A percentile compares a stretch with the other conserved stretches of the same genome.
Evolutionary conservation across 2,329 filamentous ascomycete genomes (phyloP).

Genomic region (Microascus cirrosus): DNA sequence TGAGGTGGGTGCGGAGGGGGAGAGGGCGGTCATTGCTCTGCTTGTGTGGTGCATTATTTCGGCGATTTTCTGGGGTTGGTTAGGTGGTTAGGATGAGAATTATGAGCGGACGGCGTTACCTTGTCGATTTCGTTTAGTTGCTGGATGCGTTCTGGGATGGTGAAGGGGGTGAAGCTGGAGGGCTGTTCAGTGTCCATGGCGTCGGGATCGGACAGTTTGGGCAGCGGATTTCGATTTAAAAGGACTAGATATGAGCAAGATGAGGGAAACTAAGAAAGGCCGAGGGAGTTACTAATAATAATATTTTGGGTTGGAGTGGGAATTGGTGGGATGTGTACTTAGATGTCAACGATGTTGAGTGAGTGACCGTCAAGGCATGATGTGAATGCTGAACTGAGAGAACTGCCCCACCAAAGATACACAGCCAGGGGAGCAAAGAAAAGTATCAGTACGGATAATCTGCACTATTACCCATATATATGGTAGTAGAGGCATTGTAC

Average conservation of each 20-base stretch:
- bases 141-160: slow-evolving; percentile 64
- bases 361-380: background rate
- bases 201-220: background rate
- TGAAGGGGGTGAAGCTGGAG: slow-evolving; percentile 42
- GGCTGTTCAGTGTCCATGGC: slow-evolving; percentile 8
- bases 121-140: slow-evolving; percentile 73
- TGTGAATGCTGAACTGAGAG: background rate
- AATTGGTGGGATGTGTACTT: background rate
- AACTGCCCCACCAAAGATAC: background rate
- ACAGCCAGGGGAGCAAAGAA: too few relatives aligned
- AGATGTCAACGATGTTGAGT: background rate
- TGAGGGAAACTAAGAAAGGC: background rate
- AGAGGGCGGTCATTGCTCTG: slow-evolving; percentile 31
- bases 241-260: background rate
- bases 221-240: background rate
- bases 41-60: slow-evolving; percentile 31
- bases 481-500: background rate
- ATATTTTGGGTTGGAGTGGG: background rate
- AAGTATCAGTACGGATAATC: too few relatives aligned
- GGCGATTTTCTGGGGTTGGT: slow-evolving; percentile 16
- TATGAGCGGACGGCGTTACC: slow-evolving; percentile 22
- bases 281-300: background rate
- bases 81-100: background rate
- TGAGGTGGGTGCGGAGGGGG: slow-evolving; percentile 22
- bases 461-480: too few relatives aligned